Evolutionary conservation across 1,139 yeast species (phyloP).

Genomic region (Blastobotrys aristatus): DNA sequence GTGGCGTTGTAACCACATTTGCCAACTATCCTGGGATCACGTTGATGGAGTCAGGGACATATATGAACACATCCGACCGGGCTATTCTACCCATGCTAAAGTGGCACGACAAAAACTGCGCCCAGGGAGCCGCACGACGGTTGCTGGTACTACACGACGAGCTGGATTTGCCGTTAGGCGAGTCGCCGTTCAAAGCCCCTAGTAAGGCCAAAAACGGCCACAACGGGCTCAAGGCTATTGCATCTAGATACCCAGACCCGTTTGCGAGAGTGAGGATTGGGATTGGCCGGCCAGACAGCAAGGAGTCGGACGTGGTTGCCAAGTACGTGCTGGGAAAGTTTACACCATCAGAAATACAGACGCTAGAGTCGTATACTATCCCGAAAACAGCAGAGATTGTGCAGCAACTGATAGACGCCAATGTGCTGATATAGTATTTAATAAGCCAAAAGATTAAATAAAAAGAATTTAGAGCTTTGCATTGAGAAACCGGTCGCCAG

Average conservation of each 20-base stretch:
- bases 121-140: constrained; percentile 23
- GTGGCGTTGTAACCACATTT: constrained; percentile 23
- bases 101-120: constrained; percentile 29
- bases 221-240: constrained; percentile 66
- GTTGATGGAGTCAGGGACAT: constrained; percentile 39
- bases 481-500: constrained; percentile 55
- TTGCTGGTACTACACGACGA: constrained; percentile 74
- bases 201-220: constrained; percentile 69
- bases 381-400: constrained; percentile 6
- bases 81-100: constrained; percentile 40
- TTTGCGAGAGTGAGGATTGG: constrained; percentile 64
- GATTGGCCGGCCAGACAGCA: constrained; percentile 56
- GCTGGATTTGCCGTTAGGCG: constrained; percentile 58
- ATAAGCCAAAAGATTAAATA: background rate
- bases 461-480: constrained; percentile 19
- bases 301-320: constrained; percentile 45
- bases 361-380: background rate
- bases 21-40: constrained; percentile 29
- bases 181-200: constrained; percentile 51
- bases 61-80: constrained; percentile 67
- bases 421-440: background rate
- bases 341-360: constrained; percentile 27
- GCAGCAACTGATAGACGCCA: constrained; percentile 5
- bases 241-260: constrained; percentile 33
- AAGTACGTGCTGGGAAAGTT: constrained; percentile 56